Evolutionary conservation across 1,284 basidiomycete genomes (phyloP).

Genomic region (Ustilago xerochloae): DNA sequence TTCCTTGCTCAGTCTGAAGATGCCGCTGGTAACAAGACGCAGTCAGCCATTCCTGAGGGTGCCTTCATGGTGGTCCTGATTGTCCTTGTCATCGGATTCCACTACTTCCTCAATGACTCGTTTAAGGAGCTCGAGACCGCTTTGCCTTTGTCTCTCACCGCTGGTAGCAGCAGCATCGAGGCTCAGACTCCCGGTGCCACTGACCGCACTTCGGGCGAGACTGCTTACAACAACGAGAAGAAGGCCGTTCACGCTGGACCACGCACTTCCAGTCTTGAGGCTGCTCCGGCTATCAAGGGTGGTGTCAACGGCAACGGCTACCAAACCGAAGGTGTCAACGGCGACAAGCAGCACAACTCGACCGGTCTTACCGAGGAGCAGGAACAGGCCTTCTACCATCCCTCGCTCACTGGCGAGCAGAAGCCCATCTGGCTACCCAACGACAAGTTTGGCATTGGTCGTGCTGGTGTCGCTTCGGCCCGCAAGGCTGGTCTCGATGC

Average conservation of each 20-base stretch:
- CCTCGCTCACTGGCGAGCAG: conserved; percentile 60
- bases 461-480: conserved; percentile 55
- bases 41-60: conserved; percentile 67
- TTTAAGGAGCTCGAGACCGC: conserved; percentile 56
- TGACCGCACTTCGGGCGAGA: conserved; percentile 40
- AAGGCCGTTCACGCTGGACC: conserved; percentile 19
- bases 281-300: conserved; percentile 11
- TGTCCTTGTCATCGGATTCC: conserved; percentile 76
- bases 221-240: conserved; percentile 54
- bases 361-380: conserved; percentile 22
- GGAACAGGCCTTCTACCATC: conserved; percentile 59
- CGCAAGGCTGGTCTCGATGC: conserved; percentile 59
- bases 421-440: conserved; percentile 65
- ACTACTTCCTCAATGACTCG: conserved; percentile 67
- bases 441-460: conserved; percentile 64
- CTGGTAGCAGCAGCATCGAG: conserved; percentile 8
- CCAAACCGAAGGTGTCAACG: conserved; percentile 13
- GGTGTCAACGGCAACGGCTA: conserved; percentile 19
- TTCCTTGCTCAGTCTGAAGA: conserved; percentile 57
- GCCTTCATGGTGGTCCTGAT: conserved; percentile 86
- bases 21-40: conserved; percentile 32
- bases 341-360: conserved; percentile 15
- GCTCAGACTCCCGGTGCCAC: conserved; percentile 18
- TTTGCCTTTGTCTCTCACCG: conserved; percentile 55
- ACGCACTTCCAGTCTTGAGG: conserved; percentile 14